phyloP scores from a whole-genome alignment of 2,329 filamentous ascomycete genomes.

The Penicillium sp. region DNA sequence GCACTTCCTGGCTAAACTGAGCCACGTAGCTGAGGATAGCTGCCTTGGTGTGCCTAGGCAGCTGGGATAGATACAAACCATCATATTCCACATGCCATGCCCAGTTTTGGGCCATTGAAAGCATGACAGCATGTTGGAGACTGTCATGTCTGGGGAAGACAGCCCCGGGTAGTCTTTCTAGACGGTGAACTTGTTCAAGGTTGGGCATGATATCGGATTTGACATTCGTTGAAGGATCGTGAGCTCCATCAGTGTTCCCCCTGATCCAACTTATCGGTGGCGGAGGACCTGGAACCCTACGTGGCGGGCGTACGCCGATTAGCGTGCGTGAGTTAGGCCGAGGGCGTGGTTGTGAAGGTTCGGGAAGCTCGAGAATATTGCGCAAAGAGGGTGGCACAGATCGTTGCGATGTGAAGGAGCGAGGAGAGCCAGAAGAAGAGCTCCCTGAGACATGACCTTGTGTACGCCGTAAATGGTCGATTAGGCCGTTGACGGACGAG shows the following conservation, averaged over 20 bases:
- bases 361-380: slow-evolving; percentile 46
- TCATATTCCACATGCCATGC: slow-evolving; percentile 58
- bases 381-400: slow-evolving; percentile 49
- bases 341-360: slow-evolving; percentile 43
- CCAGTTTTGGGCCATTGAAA: slow-evolving; percentile 58
- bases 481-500: slow-evolving; percentile 49
- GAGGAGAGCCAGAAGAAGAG: slow-evolving; percentile 11
- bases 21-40: slow-evolving; percentile 58
- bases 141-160: slow-evolving; percentile 40
- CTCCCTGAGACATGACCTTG: slow-evolving; percentile 32
- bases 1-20: slow-evolving; percentile 46
- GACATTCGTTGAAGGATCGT: background rate
- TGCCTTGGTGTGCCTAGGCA: slow-evolving; percentile 54
- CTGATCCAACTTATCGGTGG: slow-evolving; percentile 48
- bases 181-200: slow-evolving; percentile 25
- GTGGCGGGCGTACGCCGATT: slow-evolving; percentile 34
- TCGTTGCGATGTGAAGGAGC: slow-evolving; percentile 26
- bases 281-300: slow-evolving; percentile 46
- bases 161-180: slow-evolving; percentile 43
- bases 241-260: slow-evolving; percentile 13
- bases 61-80: slow-evolving; percentile 51
- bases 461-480: slow-evolving; percentile 47
- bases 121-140: slow-evolving; percentile 53
- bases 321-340: slow-evolving; percentile 33
- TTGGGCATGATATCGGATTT: background rate